Percentiles rank a stretch among this genome's conserved stretches.
These are phyloP conservation scores for Phytophthora uliginosa DNA, from an alignment of 352 stramenopile genomes.

Conservation along the genomic window DNA sequence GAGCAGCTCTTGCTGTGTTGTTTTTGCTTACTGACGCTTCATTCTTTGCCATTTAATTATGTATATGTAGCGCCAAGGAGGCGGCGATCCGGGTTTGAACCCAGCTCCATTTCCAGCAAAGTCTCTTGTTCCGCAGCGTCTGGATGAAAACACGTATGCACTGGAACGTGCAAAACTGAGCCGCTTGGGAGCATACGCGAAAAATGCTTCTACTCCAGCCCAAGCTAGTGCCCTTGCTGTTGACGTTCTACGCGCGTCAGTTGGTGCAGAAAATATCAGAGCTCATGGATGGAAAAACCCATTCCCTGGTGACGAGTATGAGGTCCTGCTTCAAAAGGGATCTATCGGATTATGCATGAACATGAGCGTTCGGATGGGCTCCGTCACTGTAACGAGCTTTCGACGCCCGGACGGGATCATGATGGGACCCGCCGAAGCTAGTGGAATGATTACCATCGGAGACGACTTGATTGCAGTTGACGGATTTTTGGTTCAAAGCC, in stretches of 20 bases:
- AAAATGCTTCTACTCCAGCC: slow-evolving; percentile 63
- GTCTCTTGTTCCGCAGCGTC: slow-evolving; percentile 65
- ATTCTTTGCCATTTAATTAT: slow-evolving; percentile 5
- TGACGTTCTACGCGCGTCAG: slow-evolving; percentile 69
- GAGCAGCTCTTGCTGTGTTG: not conserved
- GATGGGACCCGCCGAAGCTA: slow-evolving; percentile 85
- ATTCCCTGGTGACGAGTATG: slow-evolving; percentile 82
- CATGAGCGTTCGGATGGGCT: slow-evolving; percentile 88
- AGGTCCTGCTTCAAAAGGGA: slow-evolving; percentile 89
- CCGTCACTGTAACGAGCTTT: slow-evolving; percentile 87
- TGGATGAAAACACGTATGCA: slow-evolving; percentile 71
- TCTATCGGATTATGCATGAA: slow-evolving; percentile 92
- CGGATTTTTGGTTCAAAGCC: slow-evolving; percentile 75
- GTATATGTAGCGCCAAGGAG: slow-evolving; percentile 29
- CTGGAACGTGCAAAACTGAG: slow-evolving; percentile 60
- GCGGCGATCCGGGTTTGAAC: slow-evolving; percentile 53
- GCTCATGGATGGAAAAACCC: slow-evolving; percentile 77
- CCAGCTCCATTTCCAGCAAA: slow-evolving; percentile 69
- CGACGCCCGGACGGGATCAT: slow-evolving; percentile 75
- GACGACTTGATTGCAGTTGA: slow-evolving; percentile 90
- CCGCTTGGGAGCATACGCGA: slow-evolving; percentile 65
- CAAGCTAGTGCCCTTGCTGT: slow-evolving; percentile 79
- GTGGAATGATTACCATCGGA: slow-evolving; percentile 78
- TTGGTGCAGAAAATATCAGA: slow-evolving; percentile 47
- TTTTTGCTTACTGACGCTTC: slow-evolving; percentile 6